These are phyloP conservation scores for Eucalyptus decipiens DNA, from an alignment of 345 rosid species.

Conservation along the genomic window DNA sequence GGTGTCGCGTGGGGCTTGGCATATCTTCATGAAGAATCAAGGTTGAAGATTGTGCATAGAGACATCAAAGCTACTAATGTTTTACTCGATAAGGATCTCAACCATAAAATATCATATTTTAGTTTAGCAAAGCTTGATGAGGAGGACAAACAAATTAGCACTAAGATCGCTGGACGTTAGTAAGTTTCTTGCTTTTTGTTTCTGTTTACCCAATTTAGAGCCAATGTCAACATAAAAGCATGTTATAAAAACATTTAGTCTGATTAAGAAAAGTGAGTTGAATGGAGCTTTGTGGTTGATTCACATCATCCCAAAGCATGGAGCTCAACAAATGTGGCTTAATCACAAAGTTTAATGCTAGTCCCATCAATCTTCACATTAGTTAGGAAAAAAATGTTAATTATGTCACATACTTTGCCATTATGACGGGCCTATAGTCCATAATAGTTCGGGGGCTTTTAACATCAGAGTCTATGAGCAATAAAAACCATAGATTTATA, in stretches of 20 bases:
- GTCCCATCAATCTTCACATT: not conserved
- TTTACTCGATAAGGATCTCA: not conserved
- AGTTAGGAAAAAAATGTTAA: not conserved
- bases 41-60: not conserved
- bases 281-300: not conserved
- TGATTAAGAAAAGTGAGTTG: not conserved
- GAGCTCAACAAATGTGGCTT: not conserved
- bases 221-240: not conserved
- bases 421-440: no score
- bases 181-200: slow-evolving; percentile 1
- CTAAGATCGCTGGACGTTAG: slow-evolving; percentile 46
- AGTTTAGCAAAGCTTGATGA: not conserved
- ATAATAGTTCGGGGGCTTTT: no score
- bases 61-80: not conserved
- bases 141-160: not conserved
- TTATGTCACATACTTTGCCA: no score
- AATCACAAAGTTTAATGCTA: not conserved
- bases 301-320: not conserved
- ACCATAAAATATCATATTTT: not conserved
- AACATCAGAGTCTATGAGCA: not conserved
- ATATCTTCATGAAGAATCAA: not conserved
- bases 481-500: no score
- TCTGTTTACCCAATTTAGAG: not conserved
- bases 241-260: not conserved
- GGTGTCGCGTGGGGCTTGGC: not conserved